Evolutionary conservation across 257 asterid species (phyloP).

Genomic region (Salvia miltiorrhiza): DNA sequence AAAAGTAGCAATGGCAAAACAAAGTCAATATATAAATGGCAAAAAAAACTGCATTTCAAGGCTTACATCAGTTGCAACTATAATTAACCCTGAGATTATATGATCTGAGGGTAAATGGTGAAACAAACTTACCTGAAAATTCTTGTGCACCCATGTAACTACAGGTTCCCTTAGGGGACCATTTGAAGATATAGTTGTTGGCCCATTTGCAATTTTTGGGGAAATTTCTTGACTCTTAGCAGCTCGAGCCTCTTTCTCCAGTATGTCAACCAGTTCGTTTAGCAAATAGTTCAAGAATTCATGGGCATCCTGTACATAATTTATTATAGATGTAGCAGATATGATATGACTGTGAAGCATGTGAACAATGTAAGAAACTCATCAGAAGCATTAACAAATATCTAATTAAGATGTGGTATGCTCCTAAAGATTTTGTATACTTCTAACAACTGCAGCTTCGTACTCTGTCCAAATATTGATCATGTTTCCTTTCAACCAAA

Average conservation of each 20-base stretch:
- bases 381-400: slow-evolving; percentile 7
- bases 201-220: slow-evolving; percentile 64
- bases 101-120: not conserved
- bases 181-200: slow-evolving; percentile 39
- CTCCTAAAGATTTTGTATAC: slow-evolving; percentile 10
- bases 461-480: not conserved
- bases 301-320: slow-evolving; percentile 69
- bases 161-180: slow-evolving; percentile 60
- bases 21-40: not conserved
- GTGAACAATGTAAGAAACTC: not conserved
- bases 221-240: slow-evolving; percentile 54
- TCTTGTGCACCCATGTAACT: slow-evolving; percentile 90
- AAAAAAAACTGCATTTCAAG: not conserved
- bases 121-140: slow-evolving; percentile 61
- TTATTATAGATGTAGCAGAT: slow-evolving; percentile 15
- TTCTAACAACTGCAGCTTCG: slow-evolving; percentile 6
- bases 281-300: slow-evolving; percentile 84
- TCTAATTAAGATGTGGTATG: not conserved
- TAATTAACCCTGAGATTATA: not conserved
- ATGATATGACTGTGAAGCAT: not conserved
- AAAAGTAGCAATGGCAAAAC: slow-evolving; percentile 2
- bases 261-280: slow-evolving; percentile 83
- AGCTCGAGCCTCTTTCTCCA: slow-evolving; percentile 73
- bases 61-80: not conserved
- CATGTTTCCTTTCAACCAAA: too few species aligned